Conservation (phyloP, 2,329 filamentous ascomycete species). For the Colletotrichum coccodes region DNA sequence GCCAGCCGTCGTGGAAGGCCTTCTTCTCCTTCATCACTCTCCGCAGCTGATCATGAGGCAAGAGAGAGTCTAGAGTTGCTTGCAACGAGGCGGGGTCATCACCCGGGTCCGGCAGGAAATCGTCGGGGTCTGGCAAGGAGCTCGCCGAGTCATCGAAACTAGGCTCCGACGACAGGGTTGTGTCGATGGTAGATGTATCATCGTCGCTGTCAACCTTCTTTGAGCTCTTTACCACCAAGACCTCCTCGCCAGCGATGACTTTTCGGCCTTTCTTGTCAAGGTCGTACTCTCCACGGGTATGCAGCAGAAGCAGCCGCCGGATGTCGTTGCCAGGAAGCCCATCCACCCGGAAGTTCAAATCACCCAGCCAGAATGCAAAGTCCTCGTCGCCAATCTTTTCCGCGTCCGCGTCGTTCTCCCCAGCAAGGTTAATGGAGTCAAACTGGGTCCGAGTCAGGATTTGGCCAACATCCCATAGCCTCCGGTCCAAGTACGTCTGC, state of each 20-base stretch:
- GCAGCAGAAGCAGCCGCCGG: slow-evolving; percentile 82
- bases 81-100: slow-evolving; percentile 88
- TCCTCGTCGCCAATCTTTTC: slow-evolving; percentile 88
- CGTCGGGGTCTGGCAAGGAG: slow-evolving; percentile 70
- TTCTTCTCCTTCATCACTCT: slow-evolving; percentile 79
- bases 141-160: slow-evolving; percentile 51
- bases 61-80: slow-evolving; percentile 85
- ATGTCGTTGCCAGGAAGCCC: slow-evolving; percentile 92
- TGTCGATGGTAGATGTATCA: slow-evolving; percentile 48
- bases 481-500: slow-evolving; percentile 78
- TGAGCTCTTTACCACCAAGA: slow-evolving; percentile 38
- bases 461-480: slow-evolving; percentile 90
- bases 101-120: slow-evolving; percentile 73
- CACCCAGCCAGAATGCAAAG: slow-evolving; percentile 95
- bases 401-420: slow-evolving; percentile 72
- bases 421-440: slow-evolving; percentile 73
- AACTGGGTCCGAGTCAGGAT: slow-evolving; percentile 83
- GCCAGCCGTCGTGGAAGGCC: slow-evolving; percentile 91
- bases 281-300: slow-evolving; percentile 82
- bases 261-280: slow-evolving; percentile 52
- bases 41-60: slow-evolving; percentile 89
- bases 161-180: slow-evolving; percentile 37
- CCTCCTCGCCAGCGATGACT: slow-evolving; percentile 56
- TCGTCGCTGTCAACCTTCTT: slow-evolving; percentile 55
- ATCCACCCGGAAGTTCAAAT: slow-evolving; percentile 93